Conservation (phyloP, 2,329 filamentous ascomycete genomes). For the Sodiomyces alkalinus region DNA sequence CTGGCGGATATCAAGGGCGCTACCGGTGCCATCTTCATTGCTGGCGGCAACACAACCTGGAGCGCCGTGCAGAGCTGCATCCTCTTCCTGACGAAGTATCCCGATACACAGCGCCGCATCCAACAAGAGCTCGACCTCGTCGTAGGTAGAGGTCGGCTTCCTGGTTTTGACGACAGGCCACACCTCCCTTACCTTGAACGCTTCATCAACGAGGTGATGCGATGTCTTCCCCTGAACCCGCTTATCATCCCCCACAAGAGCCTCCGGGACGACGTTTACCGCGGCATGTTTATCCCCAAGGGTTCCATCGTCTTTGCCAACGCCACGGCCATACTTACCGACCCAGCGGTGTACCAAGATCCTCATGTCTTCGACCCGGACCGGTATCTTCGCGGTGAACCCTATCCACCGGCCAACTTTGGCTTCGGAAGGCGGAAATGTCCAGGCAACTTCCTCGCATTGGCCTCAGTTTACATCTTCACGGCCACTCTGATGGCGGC, state of each 20-base stretch:
- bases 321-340: conserved; percentile 26
- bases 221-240: conserved; percentile 29
- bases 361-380: conserved; percentile 30
- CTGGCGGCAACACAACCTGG: conserved; percentile 30
- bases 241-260: conserved; percentile 39
- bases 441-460: conserved; percentile 33
- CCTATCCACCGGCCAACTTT: conserved; percentile 30
- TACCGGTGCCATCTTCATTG: conserved; percentile 29
- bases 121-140: conserved; percentile 28
- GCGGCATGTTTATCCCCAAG: conserved; percentile 40
- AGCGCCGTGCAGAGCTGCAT: conserved; percentile 15
- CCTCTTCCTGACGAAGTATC: conserved; percentile 14
- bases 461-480: conserved; percentile 25
- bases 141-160: conserved; percentile 27
- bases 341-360: conserved; percentile 22
- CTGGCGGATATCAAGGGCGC: conserved; percentile 32
- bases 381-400: conserved; percentile 28
- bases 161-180: conserved; percentile 27
- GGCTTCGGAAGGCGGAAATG: conserved; percentile 38
- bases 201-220: conserved; percentile 29
- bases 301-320: conserved; percentile 30
- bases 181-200: conserved; percentile 26
- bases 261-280: conserved; percentile 38
- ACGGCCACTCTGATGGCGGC: conserved; percentile 23
- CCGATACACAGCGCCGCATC: conserved; percentile 28